Evolutionary conservation across 768 basidiomycete genomes (phyloP).

Genomic region (Boletellus sp.): DNA sequence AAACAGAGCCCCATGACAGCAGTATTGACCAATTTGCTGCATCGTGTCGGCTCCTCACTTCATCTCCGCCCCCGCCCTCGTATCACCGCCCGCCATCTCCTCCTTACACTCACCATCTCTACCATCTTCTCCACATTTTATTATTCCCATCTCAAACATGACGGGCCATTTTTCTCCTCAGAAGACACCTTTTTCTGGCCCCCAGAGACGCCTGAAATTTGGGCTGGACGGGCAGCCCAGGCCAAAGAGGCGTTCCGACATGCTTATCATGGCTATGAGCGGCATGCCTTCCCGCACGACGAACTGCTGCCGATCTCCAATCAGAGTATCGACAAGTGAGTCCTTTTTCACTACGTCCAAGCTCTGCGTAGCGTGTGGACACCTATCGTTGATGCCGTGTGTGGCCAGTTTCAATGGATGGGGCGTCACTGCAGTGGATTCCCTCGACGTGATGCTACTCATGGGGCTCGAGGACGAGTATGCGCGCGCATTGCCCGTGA

Average conservation of each 20-base stretch:
- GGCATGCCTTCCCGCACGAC: conserved; percentile 59
- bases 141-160: conserved; percentile 9
- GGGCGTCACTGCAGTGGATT: conserved; percentile 75
- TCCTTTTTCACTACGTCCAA: background rate
- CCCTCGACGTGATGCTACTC: conserved; percentile 80
- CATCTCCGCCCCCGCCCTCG: conserved; percentile 7
- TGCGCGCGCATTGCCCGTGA: conserved; percentile 50
- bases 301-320: conserved; percentile 57
- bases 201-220: conserved; percentile 29
- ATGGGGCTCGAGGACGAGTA: conserved; percentile 77
- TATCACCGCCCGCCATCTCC: conserved; percentile 14
- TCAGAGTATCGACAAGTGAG: conserved; percentile 48
- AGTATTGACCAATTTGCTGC: conserved; percentile 2
- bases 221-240: conserved; percentile 50
- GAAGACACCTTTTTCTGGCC: background rate
- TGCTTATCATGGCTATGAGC: conserved; percentile 64
- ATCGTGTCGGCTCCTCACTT: background rate
- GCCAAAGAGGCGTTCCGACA: conserved; percentile 63
- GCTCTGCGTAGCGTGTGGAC: background rate
- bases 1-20: background rate
- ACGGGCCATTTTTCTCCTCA: background rate
- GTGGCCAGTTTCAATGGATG: conserved; percentile 68
- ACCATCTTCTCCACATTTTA: conserved; percentile 15
- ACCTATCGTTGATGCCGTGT: background rate
- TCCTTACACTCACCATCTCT: conserved; percentile 12